Base-by-base conservation (phyloP, 495 filamentous ascomycete species). In the Xylaria intraflava region DNA sequence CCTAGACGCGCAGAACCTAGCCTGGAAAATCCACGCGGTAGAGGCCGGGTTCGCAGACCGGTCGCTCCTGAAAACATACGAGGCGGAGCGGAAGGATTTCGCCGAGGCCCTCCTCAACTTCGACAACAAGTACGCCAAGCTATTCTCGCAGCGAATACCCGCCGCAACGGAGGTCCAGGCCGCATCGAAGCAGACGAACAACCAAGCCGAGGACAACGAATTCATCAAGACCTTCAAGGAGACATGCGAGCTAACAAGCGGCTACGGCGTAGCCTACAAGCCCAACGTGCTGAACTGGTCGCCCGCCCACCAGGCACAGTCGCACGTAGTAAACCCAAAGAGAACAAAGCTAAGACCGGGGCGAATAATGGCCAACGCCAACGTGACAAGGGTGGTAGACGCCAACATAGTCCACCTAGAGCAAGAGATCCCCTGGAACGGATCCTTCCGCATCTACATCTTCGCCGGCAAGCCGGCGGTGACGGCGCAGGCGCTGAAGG, bases 381-480 rank as follows among this genome's bases (percentile, higher is more conserved):
- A 83, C 49, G 90, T 94, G 31, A 95, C 88, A 24, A 79, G 90
- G 30, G 84, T 94, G 24, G 82, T 84, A 3, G 90, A 95, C 64
- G 83, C 88, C 62, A 94, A 93, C 72, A 79, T 86, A 22, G 88
- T 92, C 12, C 86, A 93, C 59, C 72, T 95, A 35, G 90, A 95
- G 70, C 89, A 95, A 68, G 88, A 91, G 55, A 76, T 95, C 46
- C 90, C 90, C 0, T 74, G 88, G 46, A 94, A 94, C 69, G 89
- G 90, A 50, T 83, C 89, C 9, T 95, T 90, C 78, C 81, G 89
- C 29, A 78, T 95, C 61, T 94, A 88, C 62, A 64, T 95, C 56
- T 93, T 94, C 61, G 88, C 81, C 38, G 90, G 90, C 53, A 79
- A 78, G 27, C 86, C 84, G 50, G 57, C 68, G 10, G 68, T 70